Base-by-base conservation (phyloP, 164 flowering plant species). In the Vitis rupestris region DNA sequence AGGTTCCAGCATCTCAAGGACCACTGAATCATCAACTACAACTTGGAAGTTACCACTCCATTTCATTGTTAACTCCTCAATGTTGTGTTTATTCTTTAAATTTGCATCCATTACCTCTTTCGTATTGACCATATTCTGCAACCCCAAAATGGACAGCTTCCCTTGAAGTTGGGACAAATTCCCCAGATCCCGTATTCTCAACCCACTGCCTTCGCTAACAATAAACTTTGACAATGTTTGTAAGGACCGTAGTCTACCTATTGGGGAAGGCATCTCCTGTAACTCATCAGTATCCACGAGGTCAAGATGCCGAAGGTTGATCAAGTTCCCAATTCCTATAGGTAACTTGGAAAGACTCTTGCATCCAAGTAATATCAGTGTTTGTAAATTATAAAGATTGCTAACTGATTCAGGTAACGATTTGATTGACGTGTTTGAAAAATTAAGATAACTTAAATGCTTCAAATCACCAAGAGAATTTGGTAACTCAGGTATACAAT, bases 401-500 rank as follows among this genome's bases (percentile, higher is more conserved):
- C 55, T 4, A 2, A 63, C 63, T 10, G 72, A 70, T 2, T 12
- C 5, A 0, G 67, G 72, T 0, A 70, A 44, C 11, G 2, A 52
- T 37, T 1, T 31, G 0, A 70, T 59, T 0, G 0, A 1, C 8
- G 10, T 29, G 9, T 30, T 0, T 11, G 67, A 52, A 8, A 70
- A n/a, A 30, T 63, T 29, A 11, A 70, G 47, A 62, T 62, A 62
- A 15, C 72, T 63, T 10, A 70, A 37, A 31, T 37, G 72, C 53
- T 62, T 62, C 50, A 70, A 37, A 5, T 70, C 47, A 10, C 67
- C 66, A 6, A 55, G 19, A 0, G 37, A 62, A 8, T 8, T 31
- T 2, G 67, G 67, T 2, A 70, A 3, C 29, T 14, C 23, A 23
- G 1, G 1, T 23, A 23, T 23, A 1, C 1, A 1, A 23, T 23